Evolutionary conservation across 257 asterid genomes (phyloP), one percentile per base, ranked within the genome.

Genomic region (Vinca minor): DNA sequence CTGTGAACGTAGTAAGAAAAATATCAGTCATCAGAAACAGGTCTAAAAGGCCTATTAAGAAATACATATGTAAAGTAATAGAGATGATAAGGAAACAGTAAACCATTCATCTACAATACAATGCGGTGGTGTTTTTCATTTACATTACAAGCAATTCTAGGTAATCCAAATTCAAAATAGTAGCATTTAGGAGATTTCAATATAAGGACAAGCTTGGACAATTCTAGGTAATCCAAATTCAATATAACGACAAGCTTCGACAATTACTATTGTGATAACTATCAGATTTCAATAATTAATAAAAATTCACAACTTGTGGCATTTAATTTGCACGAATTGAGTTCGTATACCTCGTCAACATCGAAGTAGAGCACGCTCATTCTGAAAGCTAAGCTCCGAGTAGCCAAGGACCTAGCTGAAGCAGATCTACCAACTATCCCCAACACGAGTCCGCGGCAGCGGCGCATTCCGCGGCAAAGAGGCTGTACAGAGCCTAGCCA

Each of bases 401-500:
- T 76, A 35, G 95, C 96, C 89, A 92, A 75, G 18, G 87, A 85
- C 81, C 84, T 80, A 31, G 98, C 96, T 7, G 98, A 92, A 48
- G 95, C 87, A 73, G 99, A 93, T 85, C 95, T 83, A 47, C 96
- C 96, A 0, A 89, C 78, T 71, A 93, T 93, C 82, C 99, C 99
- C 84, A 93, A 71, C 48, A 93, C 99, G 65, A 93, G 79, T 23
- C 90, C 90, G 0, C 90, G 74, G 58, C 90, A 84, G 49, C 90
- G 74, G 59, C 90, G 78, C 87, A 84, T 84, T 64, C 99, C 99
- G 20, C 99, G 93, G 75, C 99, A 93, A 39, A 89, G 90, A 56
- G 97, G 99, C 95, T 93, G 99, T 68, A 93, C 88, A 1, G 96
- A 85, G 56, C 99, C 99, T 38, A 93, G 89, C 99, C 99, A 93